Base-by-base conservation (phyloP, 192 early-diverging fungal genomes). In the Dispira parvispora region DNA sequence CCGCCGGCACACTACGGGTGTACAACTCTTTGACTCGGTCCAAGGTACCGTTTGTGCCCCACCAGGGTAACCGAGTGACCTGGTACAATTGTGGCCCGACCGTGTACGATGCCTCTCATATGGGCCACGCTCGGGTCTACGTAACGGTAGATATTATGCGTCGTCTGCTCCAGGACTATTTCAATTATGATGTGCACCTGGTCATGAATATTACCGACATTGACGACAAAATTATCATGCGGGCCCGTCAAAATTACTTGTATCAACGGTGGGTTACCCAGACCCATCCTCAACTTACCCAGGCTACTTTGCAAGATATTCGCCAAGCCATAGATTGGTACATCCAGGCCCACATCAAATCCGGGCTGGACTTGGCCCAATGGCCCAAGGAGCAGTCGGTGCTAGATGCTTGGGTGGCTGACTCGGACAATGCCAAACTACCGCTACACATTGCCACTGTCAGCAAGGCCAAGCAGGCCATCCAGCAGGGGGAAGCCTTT, bases 11-110 rank as follows among this genome's bases (percentile, higher is more conserved):
- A 44, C 73, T 91, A 8, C 78, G 78, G 69, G 70, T 96, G 23
- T 77, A 81, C 71, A 96, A 96, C 73, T 87, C 90, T 26, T 77
- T 96, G 70, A 96, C 93, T 12, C 85, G 84, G 62, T 78, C 83
- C 46, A 93, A 90, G 88, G 88, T 90, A 10, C 88, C 89, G 20
- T 98, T 98, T 68, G 77, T 92, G 43, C 96, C 96, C 3, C 78
- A 73, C 45, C 68, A 82, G 8, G 88, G 87, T 21, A 88, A 88
- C 70, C 73, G 73, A 46, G 91, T 98, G 8, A 84, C 81, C 67
- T 98, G 96, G 96, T 98, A 98, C 71, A 87, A 79, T 64, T 99
- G 96, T 77, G 96, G 96, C 25, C 96, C 96, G 12, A 99, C 96
- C 5, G 96, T 99, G 23, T 99, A 99, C 67, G 91, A 92, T 68